A percentile compares a stretch with the other conserved stretches of the same genome.
phyloP scores from a whole-genome alignment of 2,329 filamentous ascomycete species.

The Phialophora tarda region DNA sequence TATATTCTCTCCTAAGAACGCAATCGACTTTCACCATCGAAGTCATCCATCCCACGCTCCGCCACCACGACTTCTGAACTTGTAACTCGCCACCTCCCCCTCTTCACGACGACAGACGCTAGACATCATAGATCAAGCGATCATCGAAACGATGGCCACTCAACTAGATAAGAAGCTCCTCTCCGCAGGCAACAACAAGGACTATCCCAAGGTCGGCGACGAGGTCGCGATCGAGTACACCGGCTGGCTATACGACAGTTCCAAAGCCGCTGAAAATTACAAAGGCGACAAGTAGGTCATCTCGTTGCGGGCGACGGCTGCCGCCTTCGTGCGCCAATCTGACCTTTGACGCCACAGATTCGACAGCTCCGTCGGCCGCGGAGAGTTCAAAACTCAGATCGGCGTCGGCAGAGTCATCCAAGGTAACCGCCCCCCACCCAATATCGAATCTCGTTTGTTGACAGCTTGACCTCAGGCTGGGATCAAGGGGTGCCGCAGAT shows the following conservation, averaged over 20 bases:
- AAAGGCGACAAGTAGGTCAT: constrained; percentile 71
- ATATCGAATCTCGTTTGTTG: constrained; percentile 10
- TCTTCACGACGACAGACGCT: not conserved
- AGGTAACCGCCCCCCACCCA: constrained; percentile 61
- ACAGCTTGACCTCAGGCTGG: constrained; percentile 65
- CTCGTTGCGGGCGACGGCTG: not conserved
- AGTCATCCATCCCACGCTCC: constrained; percentile 2
- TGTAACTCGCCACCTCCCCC: not conserved
- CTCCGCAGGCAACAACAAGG: constrained; percentile 64
- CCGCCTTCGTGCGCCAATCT: constrained; percentile 1
- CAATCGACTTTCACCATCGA: not conserved
- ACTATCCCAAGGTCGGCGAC: constrained; percentile 69
- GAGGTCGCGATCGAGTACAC: constrained; percentile 88
- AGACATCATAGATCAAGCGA: not conserved
- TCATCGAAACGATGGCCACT: constrained; percentile 51
- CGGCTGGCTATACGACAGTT: constrained; percentile 77
- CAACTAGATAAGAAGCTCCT: constrained; percentile 62
- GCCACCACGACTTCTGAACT: not conserved
- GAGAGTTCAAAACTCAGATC: constrained; percentile 77
- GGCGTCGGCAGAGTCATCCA: constrained; percentile 84
- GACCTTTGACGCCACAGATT: constrained; percentile 64
- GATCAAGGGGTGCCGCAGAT: constrained; percentile 84
- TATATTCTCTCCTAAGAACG: not conserved
- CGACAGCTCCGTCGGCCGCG: constrained; percentile 80
- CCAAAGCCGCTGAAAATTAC: constrained; percentile 44